Base-by-base conservation (phyloP, 2,329 filamentous ascomycete genomes). In the Clarireedia homoeocarpa region DNA sequence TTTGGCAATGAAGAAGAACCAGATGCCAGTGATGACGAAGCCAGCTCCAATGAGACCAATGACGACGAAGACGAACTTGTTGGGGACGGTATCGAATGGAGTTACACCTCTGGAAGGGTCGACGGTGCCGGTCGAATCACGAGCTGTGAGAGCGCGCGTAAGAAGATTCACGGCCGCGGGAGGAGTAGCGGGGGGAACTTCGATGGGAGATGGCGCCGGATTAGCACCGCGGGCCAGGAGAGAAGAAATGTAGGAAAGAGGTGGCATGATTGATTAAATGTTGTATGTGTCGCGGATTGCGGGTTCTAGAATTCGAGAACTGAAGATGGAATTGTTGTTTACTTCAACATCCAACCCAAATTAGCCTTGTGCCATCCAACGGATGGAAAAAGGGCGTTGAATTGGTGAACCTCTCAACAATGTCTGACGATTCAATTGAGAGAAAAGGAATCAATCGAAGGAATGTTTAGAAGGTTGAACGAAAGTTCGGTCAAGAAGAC, bases 1-100 rank as follows among this genome's bases (percentile, higher is more conserved):
- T 74, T 88, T 92, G 56, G 92, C 92, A 88, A 89, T 95, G 79
- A 95, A 95, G 80, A 99, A 97, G 80, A 99, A 96, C 91, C 94
- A 99, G 68, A 97, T 90, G 24, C 79, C 82, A 0, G 77, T 81
- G 3, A 88, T 58, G 24, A 94, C 87, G 68, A 97, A 87, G 34
- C 75, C 82, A 0, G 84, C 84, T 36, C 89, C 90, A 52, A 97
- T 83, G 17, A 96, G 71, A 10, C 88, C 92, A 69, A 97, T 96
- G 1, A 97, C 76, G 0, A 86, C 85, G 68, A 97, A 88, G 65
- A 96, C 83, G 57, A 84, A 88, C 20, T 78, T 80, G 67, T 86
- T 85, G 72, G 65, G 64, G 42, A 70, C 79, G 56, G 78, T 65
- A 40, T 76, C 70, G 1, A 81, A 80, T 57, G 75, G 71, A n/a